These are phyloP conservation scores for Pyrus hybrid DNA, from an alignment of 331 rosid species.

Conservation along the genomic window DNA sequence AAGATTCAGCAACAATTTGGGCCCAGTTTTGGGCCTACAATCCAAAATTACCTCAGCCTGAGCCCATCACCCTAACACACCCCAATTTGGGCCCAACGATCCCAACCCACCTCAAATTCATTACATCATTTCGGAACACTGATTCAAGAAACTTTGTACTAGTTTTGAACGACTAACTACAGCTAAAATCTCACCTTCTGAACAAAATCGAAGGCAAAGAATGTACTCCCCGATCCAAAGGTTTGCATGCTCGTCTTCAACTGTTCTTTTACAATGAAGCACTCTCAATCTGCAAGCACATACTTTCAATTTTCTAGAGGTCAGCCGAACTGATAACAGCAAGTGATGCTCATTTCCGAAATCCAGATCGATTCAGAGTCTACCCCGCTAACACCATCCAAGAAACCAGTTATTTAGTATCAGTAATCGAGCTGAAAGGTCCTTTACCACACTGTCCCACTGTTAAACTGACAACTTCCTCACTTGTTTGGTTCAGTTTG, in stretches of 20 bases:
- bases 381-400: background rate
- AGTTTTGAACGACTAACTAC: background rate
- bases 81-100: background rate
- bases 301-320: conserved; percentile 1
- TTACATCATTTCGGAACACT: too few relatives aligned
- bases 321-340: background rate
- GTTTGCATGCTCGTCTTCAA: conserved; percentile 7
- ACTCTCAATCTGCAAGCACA: conserved; percentile 25
- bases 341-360: conserved; percentile 8
- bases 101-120: background rate
- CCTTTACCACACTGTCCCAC: conserved; percentile 63
- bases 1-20: too few relatives aligned
- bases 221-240: conserved; percentile 1
- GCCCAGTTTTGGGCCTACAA: background rate
- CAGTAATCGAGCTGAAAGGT: conserved; percentile 29
- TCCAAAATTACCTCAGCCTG: background rate
- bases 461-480: conserved; percentile 40
- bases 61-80: background rate
- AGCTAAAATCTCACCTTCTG: background rate
- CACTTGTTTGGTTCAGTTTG: conserved; percentile 30
- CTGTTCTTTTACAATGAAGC: conserved; percentile 1
- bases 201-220: conserved; percentile 11
- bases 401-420: conserved; percentile 11
- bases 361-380: background rate
- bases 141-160: background rate